A percentile compares a stretch with the other conserved stretches of the same genome.
These are phyloP conservation scores for Hypomyces rosellus DNA, from an alignment of 2,329 filamentous ascomycete species.

Conservation along the genomic window DNA sequence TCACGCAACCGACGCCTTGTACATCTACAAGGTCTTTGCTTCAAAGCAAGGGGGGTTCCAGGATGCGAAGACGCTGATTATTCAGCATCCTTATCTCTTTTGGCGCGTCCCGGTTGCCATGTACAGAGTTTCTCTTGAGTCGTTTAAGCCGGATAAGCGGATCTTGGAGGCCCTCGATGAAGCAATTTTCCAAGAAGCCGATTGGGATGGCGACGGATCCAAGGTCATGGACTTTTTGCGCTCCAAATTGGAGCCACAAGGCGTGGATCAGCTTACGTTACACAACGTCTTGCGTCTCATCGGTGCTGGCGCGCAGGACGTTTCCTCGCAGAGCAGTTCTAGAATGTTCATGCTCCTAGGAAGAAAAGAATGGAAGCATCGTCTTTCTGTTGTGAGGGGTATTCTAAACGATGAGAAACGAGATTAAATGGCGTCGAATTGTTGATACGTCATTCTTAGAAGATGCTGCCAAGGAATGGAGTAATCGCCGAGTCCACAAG, in stretches of 20 bases:
- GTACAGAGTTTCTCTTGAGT: constrained; percentile 23
- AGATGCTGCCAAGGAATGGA: too few species aligned
- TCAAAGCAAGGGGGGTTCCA: constrained; percentile 21
- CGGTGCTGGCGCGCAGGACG: constrained; percentile 24
- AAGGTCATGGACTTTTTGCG: constrained; percentile 16
- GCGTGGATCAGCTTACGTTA: constrained; percentile 14
- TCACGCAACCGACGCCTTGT: constrained; percentile 11
- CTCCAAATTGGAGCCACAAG: constrained; percentile 11
- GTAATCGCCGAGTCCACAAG: too few species aligned
- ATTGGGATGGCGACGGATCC: constrained; percentile 12
- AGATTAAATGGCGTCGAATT: neutral
- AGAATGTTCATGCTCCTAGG: constrained; percentile 29
- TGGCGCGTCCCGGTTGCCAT: constrained; percentile 28
- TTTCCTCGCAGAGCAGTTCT: constrained; percentile 23
- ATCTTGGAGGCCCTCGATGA: constrained; percentile 21
- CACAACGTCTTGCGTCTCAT: constrained; percentile 27
- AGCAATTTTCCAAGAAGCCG: constrained; percentile 14
- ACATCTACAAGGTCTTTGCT: constrained; percentile 18
- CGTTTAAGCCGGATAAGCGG: constrained; percentile 14
- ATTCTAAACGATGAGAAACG: constrained; percentile 14
- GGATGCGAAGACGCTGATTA: constrained; percentile 16
- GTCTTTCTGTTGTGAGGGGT: constrained; percentile 19
- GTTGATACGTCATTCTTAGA: too few species aligned
- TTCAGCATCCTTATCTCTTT: constrained; percentile 31
- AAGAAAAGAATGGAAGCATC: constrained; percentile 27